Evolutionary conservation across 768 basidiomycete genomes (phyloP).

Genomic region (Suillus bovinus): DNA sequence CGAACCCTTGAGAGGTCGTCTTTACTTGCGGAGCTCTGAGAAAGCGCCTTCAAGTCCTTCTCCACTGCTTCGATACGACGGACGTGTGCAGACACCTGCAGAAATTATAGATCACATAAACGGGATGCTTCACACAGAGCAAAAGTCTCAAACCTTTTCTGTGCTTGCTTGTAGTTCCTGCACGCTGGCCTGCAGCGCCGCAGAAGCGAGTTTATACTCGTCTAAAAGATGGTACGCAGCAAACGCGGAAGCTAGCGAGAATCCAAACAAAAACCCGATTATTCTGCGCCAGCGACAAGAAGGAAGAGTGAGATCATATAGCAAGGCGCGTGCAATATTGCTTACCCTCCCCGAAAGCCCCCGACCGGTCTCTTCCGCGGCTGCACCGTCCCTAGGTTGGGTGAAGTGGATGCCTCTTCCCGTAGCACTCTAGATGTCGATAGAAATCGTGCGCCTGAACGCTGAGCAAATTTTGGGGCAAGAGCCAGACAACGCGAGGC

Average conservation of each 20-base stretch:
- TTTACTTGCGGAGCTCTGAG: slow-evolving; percentile 65
- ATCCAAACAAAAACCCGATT: slow-evolving; percentile 85
- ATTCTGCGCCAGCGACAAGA: slow-evolving; percentile 46
- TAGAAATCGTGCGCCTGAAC: slow-evolving; percentile 37
- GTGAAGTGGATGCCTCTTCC: slow-evolving; percentile 40
- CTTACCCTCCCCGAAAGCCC: slow-evolving; percentile 66
- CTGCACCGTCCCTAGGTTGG: slow-evolving; percentile 55
- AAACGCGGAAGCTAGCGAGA: slow-evolving; percentile 84
- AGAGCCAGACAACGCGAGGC: slow-evolving; percentile 30
- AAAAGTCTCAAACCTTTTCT: slow-evolving; percentile 45
- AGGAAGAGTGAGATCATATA: slow-evolving; percentile 2
- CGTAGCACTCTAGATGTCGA: slow-evolving; percentile 44
- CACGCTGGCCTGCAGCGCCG: slow-evolving; percentile 84
- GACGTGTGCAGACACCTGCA: slow-evolving; percentile 80
- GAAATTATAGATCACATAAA: neutral
- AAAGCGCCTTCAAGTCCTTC: slow-evolving; percentile 80
- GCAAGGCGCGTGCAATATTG: slow-evolving; percentile 11
- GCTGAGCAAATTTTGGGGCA: slow-evolving; percentile 17
- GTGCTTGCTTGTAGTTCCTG: slow-evolving; percentile 85
- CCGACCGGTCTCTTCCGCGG: slow-evolving; percentile 76
- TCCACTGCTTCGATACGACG: slow-evolving; percentile 85
- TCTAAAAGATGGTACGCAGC: slow-evolving; percentile 88
- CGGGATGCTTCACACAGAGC: neutral
- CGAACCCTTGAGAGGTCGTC: slow-evolving; percentile 78
- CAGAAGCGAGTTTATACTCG: slow-evolving; percentile 87